Conservation (phyloP, 2,329 filamentous ascomycete species). For the Teratosphaeria pseudoeucalypti region DNA sequence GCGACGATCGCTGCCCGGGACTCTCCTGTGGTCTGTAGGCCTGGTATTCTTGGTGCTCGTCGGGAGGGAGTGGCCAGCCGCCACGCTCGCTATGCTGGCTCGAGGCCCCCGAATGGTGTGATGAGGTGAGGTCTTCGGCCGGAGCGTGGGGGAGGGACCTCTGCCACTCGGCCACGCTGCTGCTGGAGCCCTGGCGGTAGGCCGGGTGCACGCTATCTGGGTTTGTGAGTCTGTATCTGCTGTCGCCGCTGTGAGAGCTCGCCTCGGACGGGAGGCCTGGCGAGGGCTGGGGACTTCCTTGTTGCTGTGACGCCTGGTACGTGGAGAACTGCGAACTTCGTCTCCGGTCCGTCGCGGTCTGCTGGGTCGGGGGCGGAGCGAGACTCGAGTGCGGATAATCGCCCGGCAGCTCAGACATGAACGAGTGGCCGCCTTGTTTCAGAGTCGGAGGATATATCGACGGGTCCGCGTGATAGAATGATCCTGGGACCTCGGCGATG, state of each 20-base stretch:
- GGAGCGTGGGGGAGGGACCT: conserved; percentile 2
- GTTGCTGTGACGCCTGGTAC: neutral
- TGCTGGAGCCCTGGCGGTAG: conserved; percentile 7
- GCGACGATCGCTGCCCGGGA: conserved; percentile 7
- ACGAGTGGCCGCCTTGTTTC: conserved; percentile 11
- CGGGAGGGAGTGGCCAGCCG: conserved; percentile 7
- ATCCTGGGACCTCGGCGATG: conserved; percentile 32
- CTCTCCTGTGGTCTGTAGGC: conserved; percentile 6
- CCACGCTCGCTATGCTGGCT: conserved; percentile 1
- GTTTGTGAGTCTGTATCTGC: conserved; percentile 1
- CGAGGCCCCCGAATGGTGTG: conserved; percentile 6
- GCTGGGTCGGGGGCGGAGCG: conserved; percentile 1
- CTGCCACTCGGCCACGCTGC: conserved; percentile 11
- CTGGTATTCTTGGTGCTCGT: conserved; percentile 15
- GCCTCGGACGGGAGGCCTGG: conserved; percentile 1
- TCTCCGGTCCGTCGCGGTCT: neutral
- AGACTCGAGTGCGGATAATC: conserved; percentile 10
- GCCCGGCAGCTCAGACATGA: conserved; percentile 20
- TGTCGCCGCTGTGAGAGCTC: neutral
- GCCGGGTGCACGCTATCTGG: conserved; percentile 9
- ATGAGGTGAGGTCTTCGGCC: conserved; percentile 5
- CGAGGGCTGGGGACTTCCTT: conserved; percentile 5
- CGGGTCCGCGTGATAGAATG: conserved; percentile 28
- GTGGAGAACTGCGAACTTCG: neutral
- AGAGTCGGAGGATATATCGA: conserved; percentile 12